These are phyloP conservation scores for Sugiyamaella xylanicola DNA, from an alignment of 1,139 yeast genomes.

Conservation along the genomic window DNA sequence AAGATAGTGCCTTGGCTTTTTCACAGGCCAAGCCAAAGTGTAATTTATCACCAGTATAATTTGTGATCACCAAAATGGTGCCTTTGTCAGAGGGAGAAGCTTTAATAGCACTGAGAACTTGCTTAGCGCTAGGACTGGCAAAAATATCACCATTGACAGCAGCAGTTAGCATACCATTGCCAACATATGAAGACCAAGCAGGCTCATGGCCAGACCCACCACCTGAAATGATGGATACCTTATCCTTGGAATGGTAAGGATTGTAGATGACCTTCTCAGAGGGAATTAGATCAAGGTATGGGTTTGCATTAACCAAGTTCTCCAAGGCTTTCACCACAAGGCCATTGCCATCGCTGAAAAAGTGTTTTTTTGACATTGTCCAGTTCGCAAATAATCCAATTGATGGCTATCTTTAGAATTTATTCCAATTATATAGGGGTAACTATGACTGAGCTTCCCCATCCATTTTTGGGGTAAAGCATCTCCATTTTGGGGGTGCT, in stretches of 20 bases:
- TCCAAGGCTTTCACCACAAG: conserved; percentile 23
- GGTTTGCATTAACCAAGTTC: conserved; percentile 18
- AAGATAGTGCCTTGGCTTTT: conserved; percentile 27
- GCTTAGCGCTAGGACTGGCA: conserved; percentile 88
- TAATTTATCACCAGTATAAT: conserved; percentile 58
- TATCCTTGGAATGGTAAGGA: conserved; percentile 20
- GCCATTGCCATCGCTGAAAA: conserved; percentile 24
- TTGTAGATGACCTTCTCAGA: conserved; percentile 22
- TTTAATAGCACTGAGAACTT: conserved; percentile 69
- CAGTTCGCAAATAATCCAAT: background rate
- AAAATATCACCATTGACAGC: conserved; percentile 88
- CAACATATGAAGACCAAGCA: conserved; percentile 84
- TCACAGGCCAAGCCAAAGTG: conserved; percentile 53
- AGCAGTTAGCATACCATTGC: conserved; percentile 73
- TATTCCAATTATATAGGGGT: background rate
- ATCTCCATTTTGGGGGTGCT: conserved; percentile 17
- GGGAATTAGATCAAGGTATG: conserved; percentile 17
- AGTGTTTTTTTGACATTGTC: conserved; percentile 24
- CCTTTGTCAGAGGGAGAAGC: conserved; percentile 49
- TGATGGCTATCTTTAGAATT: background rate
- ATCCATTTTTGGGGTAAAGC: no score
- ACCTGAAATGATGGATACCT: conserved; percentile 70
- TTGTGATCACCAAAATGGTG: conserved; percentile 43
- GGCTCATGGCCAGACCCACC: conserved; percentile 98
- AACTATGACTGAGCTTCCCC: background rate